Evolutionary conservation across 2,329 filamentous ascomycete species (phyloP), one percentile per base, ranked within the genome.

Genomic region (Leptographium lundbergii): DNA sequence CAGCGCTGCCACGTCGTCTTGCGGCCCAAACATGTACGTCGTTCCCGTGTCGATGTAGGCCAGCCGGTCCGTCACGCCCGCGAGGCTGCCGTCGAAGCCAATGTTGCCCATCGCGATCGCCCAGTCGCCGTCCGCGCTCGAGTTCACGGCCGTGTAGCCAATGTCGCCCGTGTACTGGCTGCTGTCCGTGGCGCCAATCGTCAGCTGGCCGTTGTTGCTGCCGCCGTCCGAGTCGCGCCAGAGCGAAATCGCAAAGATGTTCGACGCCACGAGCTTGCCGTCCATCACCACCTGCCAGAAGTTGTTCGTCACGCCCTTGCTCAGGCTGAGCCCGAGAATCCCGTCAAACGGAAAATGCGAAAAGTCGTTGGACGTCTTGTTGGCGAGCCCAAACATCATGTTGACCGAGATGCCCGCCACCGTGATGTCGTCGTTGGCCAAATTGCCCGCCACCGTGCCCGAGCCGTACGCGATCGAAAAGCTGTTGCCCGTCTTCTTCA

Each of bases 11-110:
- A 89, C 87, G 66, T 91, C 85, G 2, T 74, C 73, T 1, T 77
- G 71, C 0, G 89, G 88, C 6, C 88, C 82, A 63, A 95, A 84
- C 32, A 90, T 81, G 69, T 86, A 94, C 0, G 86, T 88, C 0
- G 90, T 94, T 56, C 90, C 90, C 0, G 88, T 91, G 70, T 95
- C 91, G 64, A 95, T 85, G 68, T 91, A 89, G 36, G 86, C 88
- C 1, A 76, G 75, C 55, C 77, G 70, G 45, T 73, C 74, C 13
- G 79, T 81, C 42, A 85, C 74, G n/a, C 78, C 75, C 14, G 79
- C 77, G 10, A 76, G 73, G 51, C 79, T 76, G 54, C 81, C 85
- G 60, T 85, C 78, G 53, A 86, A 81, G 2, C 80, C 75, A 56
- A 85, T 78, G 65, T 86, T 84, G 51, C 84, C 85, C 59, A 94